phyloP scores from a whole-genome alignment of 441 rosid genomes.

The Adansonia madagascariensis region DNA sequence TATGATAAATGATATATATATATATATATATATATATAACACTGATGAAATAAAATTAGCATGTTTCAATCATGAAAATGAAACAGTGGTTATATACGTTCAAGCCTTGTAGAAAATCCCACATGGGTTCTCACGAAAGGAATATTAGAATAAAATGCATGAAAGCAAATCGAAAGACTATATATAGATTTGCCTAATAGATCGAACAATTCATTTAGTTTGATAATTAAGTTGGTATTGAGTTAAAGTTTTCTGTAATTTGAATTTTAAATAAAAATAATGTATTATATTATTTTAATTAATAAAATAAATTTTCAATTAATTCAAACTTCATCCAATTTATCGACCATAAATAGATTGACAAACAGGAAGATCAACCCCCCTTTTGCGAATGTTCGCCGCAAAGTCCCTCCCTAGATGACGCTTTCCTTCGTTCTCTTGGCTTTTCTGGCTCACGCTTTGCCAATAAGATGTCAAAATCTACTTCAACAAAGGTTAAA shows the following conservation, averaged over 20 bases:
- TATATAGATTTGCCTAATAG: no score
- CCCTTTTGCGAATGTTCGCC: slow-evolving; percentile 23
- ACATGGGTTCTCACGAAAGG: neutral
- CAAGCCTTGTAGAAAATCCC: neutral
- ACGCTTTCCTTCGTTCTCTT: slow-evolving; percentile 30
- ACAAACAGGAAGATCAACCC: neutral
- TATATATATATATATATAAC: no score
- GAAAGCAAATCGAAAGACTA: neutral
- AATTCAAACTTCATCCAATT: neutral
- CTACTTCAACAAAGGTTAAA: slow-evolving; percentile 34
- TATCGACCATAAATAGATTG: neutral
- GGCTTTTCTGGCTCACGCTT: slow-evolving; percentile 31
- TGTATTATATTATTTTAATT: no score
- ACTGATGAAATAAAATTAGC: neutral
- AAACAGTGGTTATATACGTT: neutral
- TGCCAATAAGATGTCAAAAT: slow-evolving; percentile 33
- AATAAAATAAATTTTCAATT: no score
- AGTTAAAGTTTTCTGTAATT: no score
- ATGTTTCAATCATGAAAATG: neutral
- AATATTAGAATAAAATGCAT: neutral
- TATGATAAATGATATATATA: no score
- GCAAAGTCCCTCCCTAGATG: slow-evolving; percentile 28
- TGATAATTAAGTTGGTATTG: no score
- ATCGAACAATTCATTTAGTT: no score
- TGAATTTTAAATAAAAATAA: no score